These are phyloP conservation scores for Brassica napus DNA, from an alignment of 345 rosid genomes.

Conservation along the genomic window DNA sequence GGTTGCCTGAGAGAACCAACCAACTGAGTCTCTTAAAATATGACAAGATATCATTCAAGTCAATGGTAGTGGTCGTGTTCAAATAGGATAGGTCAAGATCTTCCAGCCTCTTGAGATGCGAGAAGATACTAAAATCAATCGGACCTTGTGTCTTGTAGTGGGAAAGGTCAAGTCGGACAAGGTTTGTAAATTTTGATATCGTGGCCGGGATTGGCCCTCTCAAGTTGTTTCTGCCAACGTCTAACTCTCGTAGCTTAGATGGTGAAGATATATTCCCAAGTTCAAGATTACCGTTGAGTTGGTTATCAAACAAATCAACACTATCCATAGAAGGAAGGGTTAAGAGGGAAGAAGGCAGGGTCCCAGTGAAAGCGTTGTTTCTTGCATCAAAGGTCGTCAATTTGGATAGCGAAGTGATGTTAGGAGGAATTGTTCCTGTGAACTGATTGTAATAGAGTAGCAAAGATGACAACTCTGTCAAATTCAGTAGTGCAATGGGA, in stretches of 20 bases:
- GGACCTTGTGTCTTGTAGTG: background rate
- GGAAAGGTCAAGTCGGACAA: background rate
- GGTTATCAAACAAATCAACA: background rate
- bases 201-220: background rate
- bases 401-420: background rate
- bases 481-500: background rate
- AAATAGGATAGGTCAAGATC: too few relatives aligned
- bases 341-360: background rate
- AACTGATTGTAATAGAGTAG: rapidly evolving
- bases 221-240: background rate
- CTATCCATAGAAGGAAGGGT: background rate
- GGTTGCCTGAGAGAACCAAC: background rate
- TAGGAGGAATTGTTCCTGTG: background rate
- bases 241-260: background rate
- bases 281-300: background rate
- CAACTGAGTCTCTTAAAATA: too few relatives aligned
- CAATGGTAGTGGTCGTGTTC: too few relatives aligned
- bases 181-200: background rate
- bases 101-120: too few relatives aligned
- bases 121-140: too few relatives aligned
- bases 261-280: background rate
- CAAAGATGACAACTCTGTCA: background rate
- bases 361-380: background rate
- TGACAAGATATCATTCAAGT: too few relatives aligned
- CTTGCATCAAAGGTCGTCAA: background rate